These are phyloP conservation scores for Sinapis alba DNA, from an alignment of 441 rosid genomes.

Conservation along the genomic window DNA sequence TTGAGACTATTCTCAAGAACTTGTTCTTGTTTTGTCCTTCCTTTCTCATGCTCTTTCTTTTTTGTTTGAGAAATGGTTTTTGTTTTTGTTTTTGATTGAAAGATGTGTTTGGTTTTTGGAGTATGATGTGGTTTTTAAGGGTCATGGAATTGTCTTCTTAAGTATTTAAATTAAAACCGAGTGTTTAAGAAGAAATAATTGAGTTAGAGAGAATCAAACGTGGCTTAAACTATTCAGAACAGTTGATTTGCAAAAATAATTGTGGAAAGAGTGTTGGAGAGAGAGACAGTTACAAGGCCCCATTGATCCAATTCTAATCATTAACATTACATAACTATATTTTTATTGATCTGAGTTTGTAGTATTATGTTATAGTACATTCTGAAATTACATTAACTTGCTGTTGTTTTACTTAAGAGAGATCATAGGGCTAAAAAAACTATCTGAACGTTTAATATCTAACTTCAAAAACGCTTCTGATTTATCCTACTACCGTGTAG, in stretches of 20 bases:
- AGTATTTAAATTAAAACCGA: not conserved
- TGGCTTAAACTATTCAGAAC: constrained; percentile 29
- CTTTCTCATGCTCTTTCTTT: constrained; percentile 41
- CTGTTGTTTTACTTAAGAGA: not conserved
- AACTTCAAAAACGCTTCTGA: not conserved
- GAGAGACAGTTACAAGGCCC: not conserved
- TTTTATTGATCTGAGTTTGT: not conserved
- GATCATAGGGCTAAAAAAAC: not conserved
- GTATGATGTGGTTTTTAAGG: constrained; percentile 20
- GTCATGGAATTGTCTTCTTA: not conserved
- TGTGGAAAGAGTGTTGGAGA: not conserved
- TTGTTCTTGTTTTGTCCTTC: constrained; percentile 45
- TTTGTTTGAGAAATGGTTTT: not conserved
- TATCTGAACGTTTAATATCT: not conserved
- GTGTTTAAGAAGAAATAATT: constrained; percentile 32
- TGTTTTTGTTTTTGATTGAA: not conserved
- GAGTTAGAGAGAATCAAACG: constrained; percentile 38
- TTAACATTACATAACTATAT: not conserved
- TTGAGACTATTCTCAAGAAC: constrained; percentile 51
- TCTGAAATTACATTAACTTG: not conserved
- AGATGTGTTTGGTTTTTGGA: constrained; percentile 18
- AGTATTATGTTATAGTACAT: not conserved
- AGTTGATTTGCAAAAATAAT: constrained; percentile 4
- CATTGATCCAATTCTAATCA: not conserved
- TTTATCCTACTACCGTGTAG: not conserved